Percentiles rank a stretch among this genome's conserved stretches.
Evolutionary conservation across 371 early-diverging fungal species (phyloP).

Genomic region (Cokeromyces recurvatus): DNA sequence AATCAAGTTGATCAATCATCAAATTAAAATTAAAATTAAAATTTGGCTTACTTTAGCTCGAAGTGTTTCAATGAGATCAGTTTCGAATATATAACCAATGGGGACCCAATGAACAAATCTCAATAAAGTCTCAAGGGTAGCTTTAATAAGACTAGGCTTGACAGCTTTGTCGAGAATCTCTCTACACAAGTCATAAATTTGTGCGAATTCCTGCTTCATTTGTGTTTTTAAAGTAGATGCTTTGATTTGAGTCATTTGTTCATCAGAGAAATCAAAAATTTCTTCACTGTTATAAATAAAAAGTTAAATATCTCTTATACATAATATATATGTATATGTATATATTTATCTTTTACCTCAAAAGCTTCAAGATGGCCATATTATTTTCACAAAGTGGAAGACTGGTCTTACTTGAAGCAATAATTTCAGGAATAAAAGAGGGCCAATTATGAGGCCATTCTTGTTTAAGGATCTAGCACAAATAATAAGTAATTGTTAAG

Average conservation of each 20-base stretch:
- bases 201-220: conserved; percentile 94
- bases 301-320: background rate
- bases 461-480: conserved; percentile 96
- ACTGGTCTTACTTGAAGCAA: conserved; percentile 88
- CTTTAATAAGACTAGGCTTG: conserved; percentile 82
- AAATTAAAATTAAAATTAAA: background rate
- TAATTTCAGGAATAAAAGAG: conserved; percentile 97
- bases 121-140: conserved; percentile 91
- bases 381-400: conserved; percentile 97
- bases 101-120: conserved; percentile 98
- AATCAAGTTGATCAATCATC: background rate
- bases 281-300: conserved; percentile 78
- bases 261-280: conserved; percentile 97
- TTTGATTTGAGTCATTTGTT: conserved; percentile 96
- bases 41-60: conserved; percentile 64
- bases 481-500: conserved; percentile 3
- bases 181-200: conserved; percentile 94
- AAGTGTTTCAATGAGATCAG: conserved; percentile 84
- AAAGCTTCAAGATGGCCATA: conserved; percentile 95
- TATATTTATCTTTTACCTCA: conserved; percentile 60
- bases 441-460: conserved; percentile 99
- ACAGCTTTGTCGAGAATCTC: conserved; percentile 92
- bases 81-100: conserved; percentile 95
- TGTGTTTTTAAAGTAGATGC: conserved; percentile 88
- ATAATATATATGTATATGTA: no score